Evolutionary conservation across 495 filamentous ascomycete genomes (phyloP).

Genomic region (Daldinia grandis): DNA sequence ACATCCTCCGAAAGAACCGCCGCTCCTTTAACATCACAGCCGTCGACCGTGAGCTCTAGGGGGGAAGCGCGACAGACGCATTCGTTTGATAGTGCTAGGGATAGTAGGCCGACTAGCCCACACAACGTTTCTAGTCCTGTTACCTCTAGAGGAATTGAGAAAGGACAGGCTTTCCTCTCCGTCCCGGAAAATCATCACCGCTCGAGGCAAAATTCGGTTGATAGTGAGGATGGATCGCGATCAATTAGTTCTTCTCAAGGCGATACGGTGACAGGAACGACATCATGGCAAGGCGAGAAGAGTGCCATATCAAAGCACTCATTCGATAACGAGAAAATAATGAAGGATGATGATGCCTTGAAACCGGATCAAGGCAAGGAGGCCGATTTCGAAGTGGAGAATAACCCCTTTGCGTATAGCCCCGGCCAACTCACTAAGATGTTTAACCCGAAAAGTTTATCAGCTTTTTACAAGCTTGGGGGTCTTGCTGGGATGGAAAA

Average conservation of each 20-base stretch:
- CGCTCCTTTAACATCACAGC: slow-evolving; percentile 49
- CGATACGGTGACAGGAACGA: slow-evolving; percentile 50
- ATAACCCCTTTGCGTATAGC: slow-evolving; percentile 77
- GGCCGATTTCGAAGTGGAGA: slow-evolving; percentile 67
- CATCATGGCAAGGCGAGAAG: slow-evolving; percentile 53
- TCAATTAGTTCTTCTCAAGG: slow-evolving; percentile 56
- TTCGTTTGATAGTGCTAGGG: slow-evolving; percentile 74
- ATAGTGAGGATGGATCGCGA: slow-evolving; percentile 59
- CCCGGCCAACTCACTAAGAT: slow-evolving; percentile 78
- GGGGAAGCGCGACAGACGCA: slow-evolving; percentile 64
- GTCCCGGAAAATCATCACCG: slow-evolving; percentile 55
- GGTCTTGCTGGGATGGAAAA: slow-evolving; percentile 72
- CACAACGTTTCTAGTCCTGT: slow-evolving; percentile 86
- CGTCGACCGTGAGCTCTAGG: slow-evolving; percentile 35
- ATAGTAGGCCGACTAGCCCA: slow-evolving; percentile 85
- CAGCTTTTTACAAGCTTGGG: slow-evolving; percentile 74
- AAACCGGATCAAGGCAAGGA: slow-evolving; percentile 72
- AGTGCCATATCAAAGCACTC: slow-evolving; percentile 42
- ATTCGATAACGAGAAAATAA: slow-evolving; percentile 57
- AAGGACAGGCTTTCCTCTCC: slow-evolving; percentile 56
- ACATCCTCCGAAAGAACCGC: slow-evolving; percentile 55
- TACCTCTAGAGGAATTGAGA: slow-evolving; percentile 54
- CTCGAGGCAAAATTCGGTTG: slow-evolving; percentile 63
- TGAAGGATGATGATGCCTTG: slow-evolving; percentile 63
- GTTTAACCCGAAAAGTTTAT: slow-evolving; percentile 76